Conservation (phyloP, 106 monocot genomes). For the Dioscorea zingiberensis region DNA sequence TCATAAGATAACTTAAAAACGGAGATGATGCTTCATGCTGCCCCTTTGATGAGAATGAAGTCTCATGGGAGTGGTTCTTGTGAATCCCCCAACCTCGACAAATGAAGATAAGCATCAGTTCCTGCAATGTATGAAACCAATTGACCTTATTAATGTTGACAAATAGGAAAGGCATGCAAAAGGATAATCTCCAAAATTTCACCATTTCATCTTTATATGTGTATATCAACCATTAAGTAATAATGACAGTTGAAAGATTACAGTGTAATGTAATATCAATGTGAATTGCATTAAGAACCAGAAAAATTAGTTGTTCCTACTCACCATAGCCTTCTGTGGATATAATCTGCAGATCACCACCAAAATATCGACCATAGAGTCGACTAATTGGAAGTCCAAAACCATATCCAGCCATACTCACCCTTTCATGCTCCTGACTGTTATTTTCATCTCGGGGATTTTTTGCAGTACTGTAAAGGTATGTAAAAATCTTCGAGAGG, state of each 20-base stretch:
- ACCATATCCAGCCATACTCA: slow-evolving; percentile 95
- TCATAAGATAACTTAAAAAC: too few relatives aligned
- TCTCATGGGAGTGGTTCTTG: slow-evolving; percentile 74
- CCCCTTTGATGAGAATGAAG: too few relatives aligned
- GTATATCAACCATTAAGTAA: too few relatives aligned
- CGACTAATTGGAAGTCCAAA: slow-evolving; percentile 97
- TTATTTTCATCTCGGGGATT: slow-evolving; percentile 53
- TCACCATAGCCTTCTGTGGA: slow-evolving; percentile 99
- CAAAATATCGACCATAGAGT: slow-evolving; percentile 97
- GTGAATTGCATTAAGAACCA: too few relatives aligned
- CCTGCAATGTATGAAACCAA: slow-evolving; percentile 36
- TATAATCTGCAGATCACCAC: slow-evolving; percentile 96
- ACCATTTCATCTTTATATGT: too few relatives aligned
- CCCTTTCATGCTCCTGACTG: slow-evolving; percentile 19
- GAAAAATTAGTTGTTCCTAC: too few relatives aligned
- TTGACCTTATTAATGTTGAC: too few relatives aligned
- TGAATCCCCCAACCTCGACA: slow-evolving; percentile 92
- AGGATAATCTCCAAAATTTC: too few relatives aligned
- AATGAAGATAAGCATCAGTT: slow-evolving; percentile 97
- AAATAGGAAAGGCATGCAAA: too few relatives aligned
- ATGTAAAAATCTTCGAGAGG: slow-evolving; percentile 88
- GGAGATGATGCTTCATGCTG: too few relatives aligned
- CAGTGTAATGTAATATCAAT: too few relatives aligned
- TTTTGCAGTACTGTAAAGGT: slow-evolving; percentile 92
- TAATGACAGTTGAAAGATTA: too few relatives aligned